Evolutionary conservation across 2,329 filamentous ascomycete species (phyloP), one percentile per base, ranked within the genome.

Genomic region (Cyphellophora europaea): DNA sequence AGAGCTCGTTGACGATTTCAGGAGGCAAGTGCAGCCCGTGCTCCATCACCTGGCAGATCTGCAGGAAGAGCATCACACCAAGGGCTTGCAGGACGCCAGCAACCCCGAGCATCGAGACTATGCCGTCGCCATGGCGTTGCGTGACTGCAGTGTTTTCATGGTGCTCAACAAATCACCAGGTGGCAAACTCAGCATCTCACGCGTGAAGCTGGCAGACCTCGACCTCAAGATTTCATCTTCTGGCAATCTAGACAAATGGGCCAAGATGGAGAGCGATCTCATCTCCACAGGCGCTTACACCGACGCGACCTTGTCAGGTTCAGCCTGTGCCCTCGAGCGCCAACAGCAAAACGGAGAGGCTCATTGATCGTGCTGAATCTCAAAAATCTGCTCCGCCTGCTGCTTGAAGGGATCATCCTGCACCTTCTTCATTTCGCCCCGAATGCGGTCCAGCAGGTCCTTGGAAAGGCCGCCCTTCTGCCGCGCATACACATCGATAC

Each of bases 401-500:
- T 69, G 67, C 47, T 64, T 66, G 8, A 79, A 67, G 27, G 68
- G 58, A 14, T 56, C 54, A 31, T 64, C 67, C 27, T 69, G 64
- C 42, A 82, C 44, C 6, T 53, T 58, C 33, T 58, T 62, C 45
- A 84, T 53, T 19, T 65, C 73, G 28, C 58, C 56, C 53, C 72
- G 66, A 41, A 89, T 73, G 16, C 54, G 64, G 32, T 57, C 61
- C 25, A 77, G 66, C 35, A 76, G 73, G 52, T 63, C 69, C 37
- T 70, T 61, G 36, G 66, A 70, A 43, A 85, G 44, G 0, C 82
- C 81, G 42, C 69, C 71, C 33, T 60, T 68, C 11, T 69, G 65
- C 47, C 81, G 69, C 30, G 74, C 77, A 56, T 89, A 91, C 6
- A 93, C 58, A 58, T 93, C 86, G 18, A 93, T 51, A 0, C 86